Conservation (phyloP, 1,284 basidiomycete species). For the Puccinia hordei region DNA sequence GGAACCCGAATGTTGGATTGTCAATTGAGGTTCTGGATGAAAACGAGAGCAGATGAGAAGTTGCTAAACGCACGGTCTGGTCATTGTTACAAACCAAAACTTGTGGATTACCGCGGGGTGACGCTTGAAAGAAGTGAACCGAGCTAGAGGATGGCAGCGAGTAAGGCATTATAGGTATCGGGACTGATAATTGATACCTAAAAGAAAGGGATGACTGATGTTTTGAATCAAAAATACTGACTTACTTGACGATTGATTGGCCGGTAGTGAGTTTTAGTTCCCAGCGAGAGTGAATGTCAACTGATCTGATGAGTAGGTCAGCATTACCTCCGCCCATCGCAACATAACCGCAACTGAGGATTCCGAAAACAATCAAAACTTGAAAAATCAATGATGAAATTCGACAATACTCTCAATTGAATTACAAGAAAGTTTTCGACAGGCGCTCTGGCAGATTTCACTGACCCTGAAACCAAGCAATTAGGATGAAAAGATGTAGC, state of each 20-base stretch:
- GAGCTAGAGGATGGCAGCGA: slow-evolving; percentile 15
- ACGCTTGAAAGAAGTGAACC: slow-evolving; percentile 44
- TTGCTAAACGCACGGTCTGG: slow-evolving; percentile 41
- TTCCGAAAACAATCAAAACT: slow-evolving; percentile 11
- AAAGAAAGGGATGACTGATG: neutral
- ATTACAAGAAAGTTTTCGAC: too few relatives aligned
- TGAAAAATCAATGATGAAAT: slow-evolving; percentile 29
- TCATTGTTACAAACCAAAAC: slow-evolving; percentile 50
- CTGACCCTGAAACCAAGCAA: slow-evolving; percentile 46
- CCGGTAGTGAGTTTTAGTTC: slow-evolving; percentile 38
- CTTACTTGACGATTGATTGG: slow-evolving; percentile 49
- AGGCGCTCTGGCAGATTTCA: neutral
- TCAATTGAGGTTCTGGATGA: neutral
- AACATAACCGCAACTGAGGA: slow-evolving; percentile 43
- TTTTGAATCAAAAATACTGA: slow-evolving; percentile 6
- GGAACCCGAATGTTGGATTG: neutral
- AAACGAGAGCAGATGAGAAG: slow-evolving; percentile 24
- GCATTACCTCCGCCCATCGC: slow-evolving; percentile 43
- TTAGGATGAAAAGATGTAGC: slow-evolving; percentile 37
- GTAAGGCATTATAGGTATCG: neutral
- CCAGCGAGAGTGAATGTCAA: slow-evolving; percentile 40
- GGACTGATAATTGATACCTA: neutral
- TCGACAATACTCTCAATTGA: slow-evolving; percentile 14
- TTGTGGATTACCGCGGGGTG: slow-evolving; percentile 15
- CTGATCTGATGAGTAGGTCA: slow-evolving; percentile 45